Base-by-base conservation (phyloP, 176 grass and related monocot species). In the Oryza glumipatula region DNA sequence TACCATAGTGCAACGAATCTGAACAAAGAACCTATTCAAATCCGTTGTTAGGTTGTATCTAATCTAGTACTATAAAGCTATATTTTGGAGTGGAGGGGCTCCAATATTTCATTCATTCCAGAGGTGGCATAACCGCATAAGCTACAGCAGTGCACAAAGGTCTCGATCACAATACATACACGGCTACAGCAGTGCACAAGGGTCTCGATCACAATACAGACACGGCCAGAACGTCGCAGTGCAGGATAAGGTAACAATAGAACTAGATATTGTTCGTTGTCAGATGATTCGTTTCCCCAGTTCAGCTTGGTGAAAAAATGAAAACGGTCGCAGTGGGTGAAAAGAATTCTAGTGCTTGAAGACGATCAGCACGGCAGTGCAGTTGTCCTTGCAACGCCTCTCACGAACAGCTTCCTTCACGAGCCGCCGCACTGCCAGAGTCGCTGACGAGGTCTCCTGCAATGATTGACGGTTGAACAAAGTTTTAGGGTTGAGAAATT, bases 371-470 rank as follows among this genome's bases (percentile, higher is more conserved):
- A 98, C 80, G 61, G 96, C 93, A 5, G 96, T 94, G 86, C 96
- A 95, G 68, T 98, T 98, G 84, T 98, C 96, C 85, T 94, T 98
- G 83, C 96, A 98, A 35, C 89, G 87, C 80, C 96, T 87, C 74
- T 98, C 96, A 11, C 93, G 93, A 19, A 98, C 66, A 74, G 91
- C 96, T 88, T 98, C 96, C 72, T 87, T 92, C 61, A 94, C 93
- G 1, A 98, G 89, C 60, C 91, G 93, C 22, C 96, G 87, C 44
- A 91, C 93, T 12, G 91, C 93, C 1, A 85, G 61, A 2, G 89
- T 80, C 19, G 89, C 91, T 16, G 93, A 98, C 70, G 89, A 82
- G 5, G 89, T 95, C 56, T 94, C 93, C 96, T 97, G 67, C 68
- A 82, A 65, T 75, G 35, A 66, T 80, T 86, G n/a, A 3, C 9